phyloP scores from a whole-genome alignment of 1,284 basidiomycete species.

The Pseudozyma pruni region DNA sequence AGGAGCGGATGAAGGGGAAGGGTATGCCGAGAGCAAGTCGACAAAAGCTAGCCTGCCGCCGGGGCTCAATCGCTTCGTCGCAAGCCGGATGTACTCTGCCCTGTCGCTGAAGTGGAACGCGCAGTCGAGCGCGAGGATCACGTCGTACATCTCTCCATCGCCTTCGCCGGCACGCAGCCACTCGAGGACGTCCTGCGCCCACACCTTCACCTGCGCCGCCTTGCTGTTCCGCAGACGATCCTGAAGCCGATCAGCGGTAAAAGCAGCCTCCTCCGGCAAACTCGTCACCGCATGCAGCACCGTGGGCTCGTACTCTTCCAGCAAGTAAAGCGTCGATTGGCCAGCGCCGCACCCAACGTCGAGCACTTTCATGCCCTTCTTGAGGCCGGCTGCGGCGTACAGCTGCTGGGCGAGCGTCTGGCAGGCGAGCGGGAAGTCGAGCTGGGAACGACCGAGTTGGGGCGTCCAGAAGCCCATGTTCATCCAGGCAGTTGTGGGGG shows the following conservation, averaged over 20 bases:
- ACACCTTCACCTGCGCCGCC: slow-evolving; percentile 26
- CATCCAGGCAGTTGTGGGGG: slow-evolving; percentile 56
- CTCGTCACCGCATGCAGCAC: slow-evolving; percentile 63
- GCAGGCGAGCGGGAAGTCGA: slow-evolving; percentile 44
- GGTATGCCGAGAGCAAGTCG: slow-evolving; percentile 56
- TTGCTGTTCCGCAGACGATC: background rate
- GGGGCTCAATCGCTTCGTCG: slow-evolving; percentile 30
- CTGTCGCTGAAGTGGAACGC: slow-evolving; percentile 63
- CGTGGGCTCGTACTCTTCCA: slow-evolving; percentile 21
- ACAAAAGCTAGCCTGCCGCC: slow-evolving; percentile 59
- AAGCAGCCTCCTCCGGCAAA: slow-evolving; percentile 40
- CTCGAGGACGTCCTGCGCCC: slow-evolving; percentile 50
- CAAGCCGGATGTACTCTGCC: slow-evolving; percentile 48
- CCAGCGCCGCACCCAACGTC: slow-evolving; percentile 65
- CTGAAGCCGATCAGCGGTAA: slow-evolving; percentile 28
- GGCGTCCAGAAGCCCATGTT: slow-evolving; percentile 59
- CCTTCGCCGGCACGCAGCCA: slow-evolving; percentile 30
- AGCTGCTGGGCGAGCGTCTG: slow-evolving; percentile 50
- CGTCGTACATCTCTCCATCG: slow-evolving; percentile 47
- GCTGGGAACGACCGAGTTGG: slow-evolving; percentile 18
- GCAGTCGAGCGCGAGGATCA: slow-evolving; percentile 64
- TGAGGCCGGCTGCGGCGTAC: slow-evolving; percentile 40
- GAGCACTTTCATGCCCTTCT: slow-evolving; percentile 39
- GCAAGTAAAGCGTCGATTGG: slow-evolving; percentile 60
- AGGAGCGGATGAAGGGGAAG: slow-evolving; percentile 33